Percentiles rank a stretch among this genome's conserved stretches.
These are phyloP conservation scores for Aegilops sharonensis DNA, from an alignment of 176 grass and related monocot genomes.

Conservation along the genomic window DNA sequence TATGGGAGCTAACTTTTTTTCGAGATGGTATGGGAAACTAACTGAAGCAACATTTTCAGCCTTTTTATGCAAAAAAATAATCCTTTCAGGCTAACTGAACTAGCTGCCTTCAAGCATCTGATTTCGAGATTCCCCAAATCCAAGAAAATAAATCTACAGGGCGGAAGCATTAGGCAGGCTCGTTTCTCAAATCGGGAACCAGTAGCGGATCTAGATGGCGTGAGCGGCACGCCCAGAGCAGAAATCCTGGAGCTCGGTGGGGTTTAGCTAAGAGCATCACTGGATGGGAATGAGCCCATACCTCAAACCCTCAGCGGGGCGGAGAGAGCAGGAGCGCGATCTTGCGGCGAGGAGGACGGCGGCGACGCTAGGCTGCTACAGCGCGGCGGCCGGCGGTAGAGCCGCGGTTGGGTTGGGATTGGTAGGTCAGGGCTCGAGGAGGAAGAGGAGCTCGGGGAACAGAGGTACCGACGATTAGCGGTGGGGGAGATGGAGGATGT, in stretches of 20 bases:
- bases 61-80: background rate
- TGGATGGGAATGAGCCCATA: background rate
- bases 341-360: background rate
- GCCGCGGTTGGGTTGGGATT: background rate
- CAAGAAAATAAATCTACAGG: background rate
- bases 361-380: background rate
- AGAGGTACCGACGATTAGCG: background rate
- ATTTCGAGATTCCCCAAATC: background rate
- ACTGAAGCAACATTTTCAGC: background rate
- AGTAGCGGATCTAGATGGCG: background rate
- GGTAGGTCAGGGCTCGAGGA: background rate
- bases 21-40: background rate
- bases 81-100: background rate
- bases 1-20: background rate
- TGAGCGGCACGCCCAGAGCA: background rate
- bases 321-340: background rate
- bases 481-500: background rate
- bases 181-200: conserved; percentile 16
- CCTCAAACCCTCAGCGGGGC: background rate
- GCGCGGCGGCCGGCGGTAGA: background rate
- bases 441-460: background rate
- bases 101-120: background rate
- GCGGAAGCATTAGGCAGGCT: background rate
- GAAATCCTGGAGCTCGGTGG: background rate
- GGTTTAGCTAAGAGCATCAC: background rate